These are phyloP conservation scores for Pseudofabraea citricarpa DNA, from an alignment of 2,329 filamentous ascomycete genomes.

Conservation along the genomic window DNA sequence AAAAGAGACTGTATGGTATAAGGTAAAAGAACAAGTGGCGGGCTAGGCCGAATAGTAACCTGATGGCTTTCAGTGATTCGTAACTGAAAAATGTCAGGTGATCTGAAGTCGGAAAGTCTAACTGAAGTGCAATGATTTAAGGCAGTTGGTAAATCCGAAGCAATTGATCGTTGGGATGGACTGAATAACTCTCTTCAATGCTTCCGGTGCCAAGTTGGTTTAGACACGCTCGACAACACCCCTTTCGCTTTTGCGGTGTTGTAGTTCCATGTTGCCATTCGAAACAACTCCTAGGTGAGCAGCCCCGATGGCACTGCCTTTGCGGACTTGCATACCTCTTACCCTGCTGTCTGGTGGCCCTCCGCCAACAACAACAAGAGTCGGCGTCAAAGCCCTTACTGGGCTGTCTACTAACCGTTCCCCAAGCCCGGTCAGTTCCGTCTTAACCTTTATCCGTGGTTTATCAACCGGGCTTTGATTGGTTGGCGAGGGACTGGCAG, in stretches of 20 bases:
- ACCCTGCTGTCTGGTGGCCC: slow-evolving; percentile 2
- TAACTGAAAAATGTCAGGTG: too few relatives aligned
- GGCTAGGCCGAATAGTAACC: too few relatives aligned
- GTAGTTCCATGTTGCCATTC: slow-evolving; percentile 28
- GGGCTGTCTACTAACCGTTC: slow-evolving; percentile 13
- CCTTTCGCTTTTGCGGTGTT: slow-evolving; percentile 47
- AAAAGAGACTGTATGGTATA: too few relatives aligned
- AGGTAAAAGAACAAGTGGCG: too few relatives aligned
- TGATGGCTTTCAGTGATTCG: too few relatives aligned
- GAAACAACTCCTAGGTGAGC: slow-evolving; percentile 28
- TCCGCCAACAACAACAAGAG: slow-evolving; percentile 20
- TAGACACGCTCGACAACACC: slow-evolving; percentile 41
- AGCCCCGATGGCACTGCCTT: slow-evolving; percentile 3
- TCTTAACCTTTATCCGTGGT: background rate
- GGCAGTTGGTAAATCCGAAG: too few relatives aligned
- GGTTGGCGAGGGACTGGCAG: slow-evolving; percentile 6
- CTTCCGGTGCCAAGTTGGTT: background rate
- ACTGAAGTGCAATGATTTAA: too few relatives aligned
- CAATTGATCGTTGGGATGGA: too few relatives aligned
- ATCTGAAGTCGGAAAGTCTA: too few relatives aligned
- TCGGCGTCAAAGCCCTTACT: slow-evolving; percentile 20
- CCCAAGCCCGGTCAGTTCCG: background rate
- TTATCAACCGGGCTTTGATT: background rate
- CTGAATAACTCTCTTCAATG: too few relatives aligned
- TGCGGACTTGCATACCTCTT: background rate